Percentiles rank a stretch among this genome's conserved stretches.
Evolutionary conservation across 192 early-diverging fungal species (phyloP).

Genomic region (Coemansia sp.): DNA sequence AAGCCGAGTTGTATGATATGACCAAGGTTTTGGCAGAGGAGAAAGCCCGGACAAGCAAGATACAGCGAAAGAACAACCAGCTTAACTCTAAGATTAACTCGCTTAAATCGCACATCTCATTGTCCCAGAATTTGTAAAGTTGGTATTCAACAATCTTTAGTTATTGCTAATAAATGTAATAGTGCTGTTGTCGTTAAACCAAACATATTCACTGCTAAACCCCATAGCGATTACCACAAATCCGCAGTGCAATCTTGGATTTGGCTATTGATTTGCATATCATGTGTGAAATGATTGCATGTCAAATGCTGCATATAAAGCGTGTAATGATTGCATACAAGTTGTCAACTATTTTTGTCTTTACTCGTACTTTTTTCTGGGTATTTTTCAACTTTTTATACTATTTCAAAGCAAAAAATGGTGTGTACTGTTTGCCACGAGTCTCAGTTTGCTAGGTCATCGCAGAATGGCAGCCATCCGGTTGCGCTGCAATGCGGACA

Average conservation of each 20-base stretch:
- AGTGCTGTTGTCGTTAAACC: too few species aligned
- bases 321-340: neutral
- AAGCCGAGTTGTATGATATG: neutral
- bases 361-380: too few species aligned
- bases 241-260: too few species aligned
- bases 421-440: conserved; percentile 22
- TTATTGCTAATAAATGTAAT: too few species aligned
- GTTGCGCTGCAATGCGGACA: conserved; percentile 24
- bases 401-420: conserved; percentile 7
- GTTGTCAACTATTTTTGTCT: neutral
- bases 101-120: neutral
- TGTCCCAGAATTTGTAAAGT: neutral
- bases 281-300: too few species aligned
- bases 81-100: neutral
- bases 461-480: neutral
- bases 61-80: neutral
- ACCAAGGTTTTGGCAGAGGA: neutral
- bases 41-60: neutral
- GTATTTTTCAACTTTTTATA: neutral
- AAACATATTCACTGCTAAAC: too few species aligned
- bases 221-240: too few species aligned
- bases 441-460: conserved; percentile 13
- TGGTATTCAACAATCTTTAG: too few species aligned
- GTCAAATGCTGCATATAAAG: too few species aligned
- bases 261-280: too few species aligned